phyloP scores from a whole-genome alignment of 169 alveolate species.

The Cardiosporidium cionae region DNA sequence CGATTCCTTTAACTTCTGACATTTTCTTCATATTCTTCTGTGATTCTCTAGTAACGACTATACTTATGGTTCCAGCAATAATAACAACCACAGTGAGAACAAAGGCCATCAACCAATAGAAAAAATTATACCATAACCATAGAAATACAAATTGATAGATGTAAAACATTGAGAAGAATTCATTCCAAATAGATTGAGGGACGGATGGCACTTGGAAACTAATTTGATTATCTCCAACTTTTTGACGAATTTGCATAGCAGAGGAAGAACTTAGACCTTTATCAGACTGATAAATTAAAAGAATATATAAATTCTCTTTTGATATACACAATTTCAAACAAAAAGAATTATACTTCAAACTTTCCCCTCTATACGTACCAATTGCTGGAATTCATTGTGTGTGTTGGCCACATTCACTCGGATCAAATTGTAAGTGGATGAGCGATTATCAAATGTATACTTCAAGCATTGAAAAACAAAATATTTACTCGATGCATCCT shows the following conservation, averaged over 20 bases:
- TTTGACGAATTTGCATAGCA: too few species aligned
- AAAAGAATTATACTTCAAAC: too few species aligned
- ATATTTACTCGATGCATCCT: background rate
- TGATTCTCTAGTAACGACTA: background rate
- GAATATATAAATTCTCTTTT: too few species aligned
- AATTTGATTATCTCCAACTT: background rate
- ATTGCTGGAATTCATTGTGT: too few species aligned
- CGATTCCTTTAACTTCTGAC: background rate
- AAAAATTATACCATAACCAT: background rate
- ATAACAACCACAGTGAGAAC: background rate
- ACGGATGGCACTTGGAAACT: background rate
- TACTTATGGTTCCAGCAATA: background rate
- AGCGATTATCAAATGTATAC: too few species aligned
- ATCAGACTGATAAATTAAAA: too few species aligned
- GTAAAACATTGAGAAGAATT: background rate
- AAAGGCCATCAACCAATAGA: background rate
- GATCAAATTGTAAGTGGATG: too few species aligned
- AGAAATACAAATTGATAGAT: background rate
- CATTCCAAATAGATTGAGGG: background rate
- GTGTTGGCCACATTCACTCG: too few species aligned
- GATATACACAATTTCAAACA: too few species aligned
- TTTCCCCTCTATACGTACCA: too few species aligned
- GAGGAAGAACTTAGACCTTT: too few species aligned
- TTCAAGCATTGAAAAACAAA: background rate
- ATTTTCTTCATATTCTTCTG: background rate